Evolutionary conservation across 2,329 filamentous ascomycete genomes (phyloP), one percentile per base, ranked within the genome.

Genomic region (Colletotrichum noveboracense): DNA sequence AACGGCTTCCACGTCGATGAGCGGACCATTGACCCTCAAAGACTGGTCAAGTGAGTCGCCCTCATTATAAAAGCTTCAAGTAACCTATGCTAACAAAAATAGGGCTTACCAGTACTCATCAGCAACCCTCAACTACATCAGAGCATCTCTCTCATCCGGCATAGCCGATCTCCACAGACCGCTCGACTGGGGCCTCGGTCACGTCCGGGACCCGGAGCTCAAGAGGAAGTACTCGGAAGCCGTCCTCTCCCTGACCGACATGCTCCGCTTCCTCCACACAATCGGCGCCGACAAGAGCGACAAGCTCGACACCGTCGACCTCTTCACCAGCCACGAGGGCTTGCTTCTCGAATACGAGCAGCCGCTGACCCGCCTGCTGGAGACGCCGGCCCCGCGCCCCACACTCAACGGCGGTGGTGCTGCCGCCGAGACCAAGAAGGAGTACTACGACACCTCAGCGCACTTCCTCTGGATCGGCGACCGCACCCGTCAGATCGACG

Each of bases 401-500:
- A 43, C 71, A 43, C 21, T 66, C 36, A 80, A 81, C 75, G 79
- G 83, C 30, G 76, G 81, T 76, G 78, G 79, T 68, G 58, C 58
- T 18, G 30, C 24, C 8, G 18, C 87, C 66, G 84, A 80, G n/a
- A 76, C 78, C 12, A 76, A 77, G 26, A 91, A 91, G 81, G 92
- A 93, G 81, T 97, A 95, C 90, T 98, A 97, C 87, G 94, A 98
- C 85, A 98, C 96, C 0, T 98, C 95, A 6, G 95, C 95, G 0
- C 97, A 99, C 84, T 98, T 99, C 88, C 91, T 99, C 83, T 99
- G 97, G 97, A 97, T 99, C 80, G 97, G 97, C 70, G 97, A 99
- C 85, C 94, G 97, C 78, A 99, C 97, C 3, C 92, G 97, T 62
- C 96, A 98, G 85, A 92, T 98, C 61, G 94, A 97, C 82, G 95